Base-by-base conservation (phyloP, 2,329 filamentous ascomycete genomes). In the Hypomyces rosellus region DNA sequence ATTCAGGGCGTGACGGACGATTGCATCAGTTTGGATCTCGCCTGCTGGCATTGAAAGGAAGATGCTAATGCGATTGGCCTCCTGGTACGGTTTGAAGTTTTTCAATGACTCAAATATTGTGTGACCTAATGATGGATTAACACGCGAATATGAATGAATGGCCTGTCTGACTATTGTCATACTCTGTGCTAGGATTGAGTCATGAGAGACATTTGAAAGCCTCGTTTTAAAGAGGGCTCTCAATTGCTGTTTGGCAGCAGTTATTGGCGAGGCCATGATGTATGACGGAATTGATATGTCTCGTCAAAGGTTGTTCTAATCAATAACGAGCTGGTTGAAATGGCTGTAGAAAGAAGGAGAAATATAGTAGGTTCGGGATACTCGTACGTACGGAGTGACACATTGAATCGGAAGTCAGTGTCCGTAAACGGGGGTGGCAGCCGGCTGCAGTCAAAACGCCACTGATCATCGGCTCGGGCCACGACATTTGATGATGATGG, bases 1-100 rank as follows among this genome's bases (percentile, higher is more conserved):
- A 6, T 72, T 69, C 22, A 99, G 74, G 12, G 92, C 91, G 72
- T 96, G 82, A 25, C 81, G 80, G 8, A 97, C 89, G 49, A 97
- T 89, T 45, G 76, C 74, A 46, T 85, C 82, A 2, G 93, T 99
- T 59, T 90, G 88, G 22, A 96, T 80, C 71, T 99, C 93, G 20
- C 85, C 86, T 9, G 75, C 73, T 1, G 91, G 90, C 93, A 99
- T 99, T 11, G 92, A 93, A 14, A 99, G 76, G 65, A 95, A 99
- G 50, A 99, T 77, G 59, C 88, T 90, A 61, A 99, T 81, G 48
- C 82, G 78, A 53, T 75, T 78, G 39, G 93, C 91, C 49, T 84
- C 75, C 55, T 81, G 73, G 65, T 95, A 99, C 49, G 89, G 86
- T 46, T 80, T 76, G 60, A 91, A 80, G 11, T 76, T 73, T 41